Evolutionary conservation across 495 filamentous ascomycete genomes (phyloP).

Genomic region (Cercophora samala): DNA sequence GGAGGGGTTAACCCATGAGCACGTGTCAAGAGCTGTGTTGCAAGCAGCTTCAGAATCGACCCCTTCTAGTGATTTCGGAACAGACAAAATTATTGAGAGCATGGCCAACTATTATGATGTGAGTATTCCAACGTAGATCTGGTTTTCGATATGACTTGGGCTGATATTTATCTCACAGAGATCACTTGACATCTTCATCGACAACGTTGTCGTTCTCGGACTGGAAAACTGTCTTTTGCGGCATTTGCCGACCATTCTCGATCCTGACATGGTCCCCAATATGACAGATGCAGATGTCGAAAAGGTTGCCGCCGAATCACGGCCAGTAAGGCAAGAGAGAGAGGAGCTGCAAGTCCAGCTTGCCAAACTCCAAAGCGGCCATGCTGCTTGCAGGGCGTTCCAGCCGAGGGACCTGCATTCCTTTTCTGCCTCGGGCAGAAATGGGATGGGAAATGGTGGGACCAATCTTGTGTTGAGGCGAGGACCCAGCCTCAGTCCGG

Average conservation of each 20-base stretch:
- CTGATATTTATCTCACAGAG: background rate
- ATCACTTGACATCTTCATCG: conserved; percentile 22
- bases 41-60: background rate
- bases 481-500: background rate
- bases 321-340: background rate
- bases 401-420: background rate
- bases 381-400: background rate
- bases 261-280: conserved; percentile 14
- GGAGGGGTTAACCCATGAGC: conserved; percentile 1
- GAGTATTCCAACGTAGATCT: background rate
- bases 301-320: conserved; percentile 26
- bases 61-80: background rate
- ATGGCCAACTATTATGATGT: conserved; percentile 39
- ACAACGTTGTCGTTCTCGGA: conserved; percentile 30
- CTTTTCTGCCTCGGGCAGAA: background rate
- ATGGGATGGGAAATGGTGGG: background rate
- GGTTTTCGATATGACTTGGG: background rate
- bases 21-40: background rate
- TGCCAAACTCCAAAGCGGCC: background rate
- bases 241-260: conserved; percentile 26
- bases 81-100: conserved; percentile 35
- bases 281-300: conserved; percentile 22
- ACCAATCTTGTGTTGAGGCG: background rate
- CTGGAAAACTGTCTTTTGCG: conserved; percentile 34
- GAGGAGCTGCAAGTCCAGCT: background rate